Conservation (phyloP, 2,329 filamentous ascomycete species). For the Clonostachys rosea region DNA sequence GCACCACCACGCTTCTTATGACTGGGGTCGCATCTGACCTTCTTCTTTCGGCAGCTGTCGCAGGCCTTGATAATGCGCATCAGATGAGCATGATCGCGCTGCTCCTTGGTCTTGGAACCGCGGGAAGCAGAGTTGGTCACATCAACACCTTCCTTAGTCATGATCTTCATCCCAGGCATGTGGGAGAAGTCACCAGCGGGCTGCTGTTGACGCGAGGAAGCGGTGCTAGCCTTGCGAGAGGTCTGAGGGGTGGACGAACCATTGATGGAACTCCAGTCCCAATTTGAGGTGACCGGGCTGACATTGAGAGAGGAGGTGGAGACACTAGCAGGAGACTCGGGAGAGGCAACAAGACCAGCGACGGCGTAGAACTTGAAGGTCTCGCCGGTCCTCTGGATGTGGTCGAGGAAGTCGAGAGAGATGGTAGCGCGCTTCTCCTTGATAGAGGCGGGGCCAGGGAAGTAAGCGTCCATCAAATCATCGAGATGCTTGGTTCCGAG, state of each 20-base stretch:
- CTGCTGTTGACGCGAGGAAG: conserved; percentile 16
- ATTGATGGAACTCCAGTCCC: conserved; percentile 36
- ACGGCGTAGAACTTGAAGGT: conserved; percentile 58
- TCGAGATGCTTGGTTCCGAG: conserved; percentile 59
- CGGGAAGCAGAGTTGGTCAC: conserved; percentile 59
- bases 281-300: conserved; percentile 43
- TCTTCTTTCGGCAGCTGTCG: conserved; percentile 57
- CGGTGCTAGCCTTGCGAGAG: conserved; percentile 11
- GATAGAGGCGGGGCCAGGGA: conserved; percentile 46
- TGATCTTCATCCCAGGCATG: conserved; percentile 61
- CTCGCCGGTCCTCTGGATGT: conserved; percentile 47
- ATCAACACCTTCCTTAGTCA: conserved; percentile 59
- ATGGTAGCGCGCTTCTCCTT: conserved; percentile 54
- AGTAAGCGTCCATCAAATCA: conserved; percentile 52
- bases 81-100: conserved; percentile 61
- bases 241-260: conserved; percentile 16
- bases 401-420: conserved; percentile 55
- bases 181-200: conserved; percentile 39
- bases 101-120: conserved; percentile 63
- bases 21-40: conserved; percentile 57
- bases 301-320: conserved; percentile 42
- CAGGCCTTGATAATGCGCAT: conserved; percentile 68
- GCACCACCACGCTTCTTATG: conserved; percentile 44
- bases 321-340: conserved; percentile 31
- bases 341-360: conserved; percentile 23